Evolutionary conservation across 2,329 filamentous ascomycete genomes (phyloP).

Genomic region (Aureobasidium zeae): DNA sequence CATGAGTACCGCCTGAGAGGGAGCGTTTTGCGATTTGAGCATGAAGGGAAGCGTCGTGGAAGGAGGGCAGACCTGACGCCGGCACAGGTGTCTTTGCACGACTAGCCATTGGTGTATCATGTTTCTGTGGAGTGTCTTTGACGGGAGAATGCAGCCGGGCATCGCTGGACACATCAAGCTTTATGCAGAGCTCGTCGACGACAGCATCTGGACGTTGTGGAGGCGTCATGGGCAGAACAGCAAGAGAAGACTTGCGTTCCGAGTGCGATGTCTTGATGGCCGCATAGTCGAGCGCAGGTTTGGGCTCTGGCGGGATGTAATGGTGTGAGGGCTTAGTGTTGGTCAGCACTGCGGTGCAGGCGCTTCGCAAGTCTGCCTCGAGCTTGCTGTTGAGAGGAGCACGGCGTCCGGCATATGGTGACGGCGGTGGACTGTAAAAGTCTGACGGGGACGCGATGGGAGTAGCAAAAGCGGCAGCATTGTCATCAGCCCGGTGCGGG

Average conservation of each 20-base stretch:
- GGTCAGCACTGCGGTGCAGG: conserved; percentile 37
- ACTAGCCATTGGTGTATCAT: conserved; percentile 27
- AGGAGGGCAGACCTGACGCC: background rate
- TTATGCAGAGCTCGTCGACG: conserved; percentile 24
- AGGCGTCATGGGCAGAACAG: conserved; percentile 19
- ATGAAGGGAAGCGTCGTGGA: conserved; percentile 1
- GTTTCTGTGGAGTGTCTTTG: no score
- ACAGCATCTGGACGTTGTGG: conserved; percentile 22
- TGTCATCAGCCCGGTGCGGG: conserved; percentile 6
- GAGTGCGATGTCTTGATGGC: conserved; percentile 23
- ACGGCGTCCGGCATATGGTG: conserved; percentile 36
- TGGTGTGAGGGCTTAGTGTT: conserved; percentile 29
- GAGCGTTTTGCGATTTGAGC: conserved; percentile 16
- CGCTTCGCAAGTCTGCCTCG: conserved; percentile 37
- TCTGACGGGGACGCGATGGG: no score
- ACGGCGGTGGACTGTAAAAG: conserved; percentile 30
- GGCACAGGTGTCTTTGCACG: conserved; percentile 23
- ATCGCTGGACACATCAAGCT: background rate
- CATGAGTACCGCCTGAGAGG: conserved; percentile 28
- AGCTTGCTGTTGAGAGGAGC: conserved; percentile 34
- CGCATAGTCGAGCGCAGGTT: conserved; percentile 28
- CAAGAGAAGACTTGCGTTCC: background rate
- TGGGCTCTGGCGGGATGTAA: conserved; percentile 21
- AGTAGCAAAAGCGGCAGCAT: background rate
- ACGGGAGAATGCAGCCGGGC: no score